Conservation (phyloP, 140 eudicot genomes). For the Ambrosia hybrid region DNA sequence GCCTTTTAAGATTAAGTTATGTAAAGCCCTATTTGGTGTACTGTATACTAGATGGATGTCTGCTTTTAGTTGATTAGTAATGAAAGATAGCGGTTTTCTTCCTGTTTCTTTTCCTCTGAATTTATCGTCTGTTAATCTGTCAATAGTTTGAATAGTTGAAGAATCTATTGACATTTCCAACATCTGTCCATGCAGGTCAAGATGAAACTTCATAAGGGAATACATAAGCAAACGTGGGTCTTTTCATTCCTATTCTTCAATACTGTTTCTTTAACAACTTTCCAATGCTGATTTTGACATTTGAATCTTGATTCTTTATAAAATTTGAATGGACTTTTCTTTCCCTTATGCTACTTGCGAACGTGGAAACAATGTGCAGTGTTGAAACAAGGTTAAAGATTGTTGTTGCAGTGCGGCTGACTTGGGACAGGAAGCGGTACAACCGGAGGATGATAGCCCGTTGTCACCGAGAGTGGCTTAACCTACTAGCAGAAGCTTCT, state of each 20-base stretch:
- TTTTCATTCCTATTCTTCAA: conserved; percentile 1
- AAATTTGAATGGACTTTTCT: not conserved
- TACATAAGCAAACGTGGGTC: conserved; percentile 73
- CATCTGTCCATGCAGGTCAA: conserved; percentile 35
- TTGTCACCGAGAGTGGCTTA: conserved; percentile 21
- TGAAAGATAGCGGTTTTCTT: too few species aligned
- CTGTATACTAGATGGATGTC: too few species aligned
- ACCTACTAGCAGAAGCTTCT: conserved; percentile 36
- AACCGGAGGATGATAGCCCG: conserved; percentile 15
- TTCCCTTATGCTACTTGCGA: not conserved
- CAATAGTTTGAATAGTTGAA: not conserved
- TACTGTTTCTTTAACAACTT: not conserved
- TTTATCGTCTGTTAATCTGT: not conserved
- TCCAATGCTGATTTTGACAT: not conserved
- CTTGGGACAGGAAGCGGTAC: conserved; percentile 12
- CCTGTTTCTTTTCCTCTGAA: too few species aligned
- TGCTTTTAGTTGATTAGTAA: too few species aligned
- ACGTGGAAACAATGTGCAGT: conserved; percentile 33
- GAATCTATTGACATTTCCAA: not conserved
- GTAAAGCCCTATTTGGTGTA: too few species aligned
- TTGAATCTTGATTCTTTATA: conserved; percentile 12
- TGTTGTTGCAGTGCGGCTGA: not conserved
- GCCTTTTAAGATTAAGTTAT: too few species aligned
- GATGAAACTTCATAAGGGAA: conserved; percentile 60
- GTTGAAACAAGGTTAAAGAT: conserved; percentile 22